Conservation (phyloP, 768 basidiomycete genomes). For the Hydnomerulius pinastri region DNA sequence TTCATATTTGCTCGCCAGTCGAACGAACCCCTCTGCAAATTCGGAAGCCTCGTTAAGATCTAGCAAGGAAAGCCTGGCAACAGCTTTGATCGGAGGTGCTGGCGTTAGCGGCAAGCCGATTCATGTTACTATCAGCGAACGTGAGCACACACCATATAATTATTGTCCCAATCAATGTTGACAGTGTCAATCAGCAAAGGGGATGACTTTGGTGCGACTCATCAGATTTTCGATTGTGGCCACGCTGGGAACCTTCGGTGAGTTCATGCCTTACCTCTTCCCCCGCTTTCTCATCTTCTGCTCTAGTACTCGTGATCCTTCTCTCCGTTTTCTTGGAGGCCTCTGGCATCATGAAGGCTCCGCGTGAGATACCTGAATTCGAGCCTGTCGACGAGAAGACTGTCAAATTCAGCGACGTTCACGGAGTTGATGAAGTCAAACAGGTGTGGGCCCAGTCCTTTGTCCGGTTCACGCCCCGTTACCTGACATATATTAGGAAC, state of each 20-base stretch:
- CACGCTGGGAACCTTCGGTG: conserved; percentile 65
- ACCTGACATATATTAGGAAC: conserved; percentile 54
- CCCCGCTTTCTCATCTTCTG: conserved; percentile 5
- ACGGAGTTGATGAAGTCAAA: conserved; percentile 97
- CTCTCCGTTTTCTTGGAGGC: conserved; percentile 91
- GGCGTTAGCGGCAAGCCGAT: conserved; percentile 62
- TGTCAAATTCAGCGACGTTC: conserved; percentile 93
- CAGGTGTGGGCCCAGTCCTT: conserved; percentile 50
- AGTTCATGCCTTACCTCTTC: conserved; percentile 27
- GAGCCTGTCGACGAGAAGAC: conserved; percentile 78
- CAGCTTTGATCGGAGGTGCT: conserved; percentile 43
- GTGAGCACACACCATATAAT: conserved; percentile 43
- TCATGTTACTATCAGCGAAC: conserved; percentile 80
- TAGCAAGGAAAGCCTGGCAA: conserved; percentile 39
- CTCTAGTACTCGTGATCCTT: conserved; percentile 76
- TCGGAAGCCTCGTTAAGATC: conserved; percentile 15
- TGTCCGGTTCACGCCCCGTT: background rate
- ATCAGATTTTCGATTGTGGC: conserved; percentile 62
- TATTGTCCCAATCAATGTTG: background rate
- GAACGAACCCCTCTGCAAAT: conserved; percentile 11
- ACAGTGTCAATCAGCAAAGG: conserved; percentile 52
- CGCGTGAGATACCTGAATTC: conserved; percentile 78
- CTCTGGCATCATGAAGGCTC: conserved; percentile 89
- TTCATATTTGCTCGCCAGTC: conserved; percentile 38
- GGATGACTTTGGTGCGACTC: conserved; percentile 63